These are phyloP conservation scores for Suillus bovinus DNA, from an alignment of 768 basidiomycete genomes.

Conservation along the genomic window DNA sequence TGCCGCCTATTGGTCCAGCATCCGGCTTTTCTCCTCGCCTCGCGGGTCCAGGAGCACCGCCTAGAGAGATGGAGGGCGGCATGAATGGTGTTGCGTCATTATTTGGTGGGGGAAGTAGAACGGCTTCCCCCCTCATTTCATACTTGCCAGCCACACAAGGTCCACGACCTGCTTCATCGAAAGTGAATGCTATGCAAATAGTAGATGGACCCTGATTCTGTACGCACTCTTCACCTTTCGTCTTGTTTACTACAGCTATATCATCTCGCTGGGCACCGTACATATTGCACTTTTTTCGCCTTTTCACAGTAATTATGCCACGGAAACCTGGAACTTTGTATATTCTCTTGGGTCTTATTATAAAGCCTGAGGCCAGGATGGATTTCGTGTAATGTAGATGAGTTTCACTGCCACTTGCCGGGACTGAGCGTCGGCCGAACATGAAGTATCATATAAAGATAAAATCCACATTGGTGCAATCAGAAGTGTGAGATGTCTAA, in stretches of 20 bases:
- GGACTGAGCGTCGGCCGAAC: not conserved
- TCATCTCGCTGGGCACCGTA: not conserved
- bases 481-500: not conserved
- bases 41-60: slow-evolving; percentile 31
- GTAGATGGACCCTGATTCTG: slow-evolving; percentile 2
- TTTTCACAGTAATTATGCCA: slow-evolving; percentile 5
- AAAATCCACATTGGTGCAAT: too few species aligned
- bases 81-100: slow-evolving; percentile 3
- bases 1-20: slow-evolving; percentile 17
- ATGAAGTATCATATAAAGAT: too few species aligned
- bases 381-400: not conserved
- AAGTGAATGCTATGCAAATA: slow-evolving; percentile 6
- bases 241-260: slow-evolving; percentile 4
- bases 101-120: slow-evolving; percentile 1
- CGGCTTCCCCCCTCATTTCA: slow-evolving; percentile 3
- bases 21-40: slow-evolving; percentile 30
- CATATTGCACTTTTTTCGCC: not conserved
- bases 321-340: slow-evolving; percentile 8
- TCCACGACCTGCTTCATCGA: slow-evolving; percentile 4
- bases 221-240: not conserved
- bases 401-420: not conserved
- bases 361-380: not conserved
- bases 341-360: slow-evolving; percentile 3
- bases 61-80: slow-evolving; percentile 6
- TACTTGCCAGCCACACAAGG: slow-evolving; percentile 1